Percentiles rank a stretch among this genome's conserved stretches.
Evolutionary conservation across 75 land plant genomes (phyloP).

Genomic region (Isoetes taiwanensis): DNA sequence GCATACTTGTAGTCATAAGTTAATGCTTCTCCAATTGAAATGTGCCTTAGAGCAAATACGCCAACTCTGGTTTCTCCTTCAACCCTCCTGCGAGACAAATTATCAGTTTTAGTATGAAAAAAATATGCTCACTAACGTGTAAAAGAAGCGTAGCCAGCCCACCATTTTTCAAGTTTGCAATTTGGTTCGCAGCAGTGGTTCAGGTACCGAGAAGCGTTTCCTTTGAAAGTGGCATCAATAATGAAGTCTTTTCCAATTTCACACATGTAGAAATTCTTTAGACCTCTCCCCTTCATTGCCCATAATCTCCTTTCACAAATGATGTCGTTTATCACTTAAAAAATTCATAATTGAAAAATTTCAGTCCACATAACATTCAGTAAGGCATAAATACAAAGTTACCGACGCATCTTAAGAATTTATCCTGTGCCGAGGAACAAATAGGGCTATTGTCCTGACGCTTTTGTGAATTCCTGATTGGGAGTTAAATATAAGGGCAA

Average conservation of each 20-base stretch:
- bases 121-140: background rate
- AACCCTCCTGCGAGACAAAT: slow-evolving; percentile 46
- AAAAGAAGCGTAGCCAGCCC: slow-evolving; percentile 12
- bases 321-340: slow-evolving; percentile 85
- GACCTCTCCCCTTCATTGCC: slow-evolving; percentile 76
- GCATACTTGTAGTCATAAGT: slow-evolving; percentile 93
- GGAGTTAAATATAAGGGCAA: too few relatives aligned
- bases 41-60: slow-evolving; percentile 66
- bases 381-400: too few relatives aligned
- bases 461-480: too few relatives aligned
- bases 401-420: too few relatives aligned
- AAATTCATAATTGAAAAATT: too few relatives aligned
- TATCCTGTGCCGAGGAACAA: too few relatives aligned
- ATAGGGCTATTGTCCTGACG: too few relatives aligned
- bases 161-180: slow-evolving; percentile 92
- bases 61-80: slow-evolving; percentile 93
- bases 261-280: slow-evolving; percentile 87
- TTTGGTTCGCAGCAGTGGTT: slow-evolving; percentile 97
- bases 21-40: slow-evolving; percentile 62
- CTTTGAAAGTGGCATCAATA: slow-evolving; percentile 95
- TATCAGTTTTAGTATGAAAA: background rate
- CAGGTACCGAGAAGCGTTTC: slow-evolving; percentile 76
- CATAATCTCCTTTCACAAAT: slow-evolving; percentile 84
- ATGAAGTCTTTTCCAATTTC: slow-evolving; percentile 82
- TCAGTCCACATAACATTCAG: too few relatives aligned